Conservation (phyloP, 2,329 filamentous ascomycete species). For the Trichoderma brevicompactum region DNA sequence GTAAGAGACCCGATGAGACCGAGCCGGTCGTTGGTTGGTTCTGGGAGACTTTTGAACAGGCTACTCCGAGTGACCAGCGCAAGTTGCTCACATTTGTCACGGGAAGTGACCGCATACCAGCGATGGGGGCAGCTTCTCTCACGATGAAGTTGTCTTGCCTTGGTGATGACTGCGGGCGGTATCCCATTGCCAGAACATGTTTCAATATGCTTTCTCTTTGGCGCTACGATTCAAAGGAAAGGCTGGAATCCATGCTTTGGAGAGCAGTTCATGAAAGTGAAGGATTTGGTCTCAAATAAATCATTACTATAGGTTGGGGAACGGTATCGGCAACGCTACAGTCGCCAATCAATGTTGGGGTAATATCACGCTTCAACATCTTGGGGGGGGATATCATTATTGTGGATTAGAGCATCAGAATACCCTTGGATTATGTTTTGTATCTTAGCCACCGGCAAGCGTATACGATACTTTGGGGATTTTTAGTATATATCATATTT, state of each 20-base stretch:
- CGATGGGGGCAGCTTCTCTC: conserved; percentile 80
- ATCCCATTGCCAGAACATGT: conserved; percentile 85
- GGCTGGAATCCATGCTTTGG: conserved; percentile 76
- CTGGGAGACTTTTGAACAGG: conserved; percentile 77
- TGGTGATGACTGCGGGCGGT: conserved; percentile 73
- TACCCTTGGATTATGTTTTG: conserved; percentile 9
- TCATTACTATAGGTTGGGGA: not conserved
- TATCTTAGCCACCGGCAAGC: not conserved
- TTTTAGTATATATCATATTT: conserved; percentile 25
- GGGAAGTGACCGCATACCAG: conserved; percentile 86
- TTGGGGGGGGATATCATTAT: not conserved
- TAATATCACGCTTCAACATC: not conserved
- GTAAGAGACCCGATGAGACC: conserved; percentile 55
- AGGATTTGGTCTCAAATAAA: conserved; percentile 84
- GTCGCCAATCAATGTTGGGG: not conserved
- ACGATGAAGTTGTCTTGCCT: conserved; percentile 76
- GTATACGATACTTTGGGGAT: not conserved
- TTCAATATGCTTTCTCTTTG: conserved; percentile 85
- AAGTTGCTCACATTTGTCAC: conserved; percentile 86
- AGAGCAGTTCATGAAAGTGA: conserved; percentile 86
- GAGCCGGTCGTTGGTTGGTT: conserved; percentile 82
- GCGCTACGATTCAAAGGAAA: conserved; percentile 68
- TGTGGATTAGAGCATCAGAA: not conserved
- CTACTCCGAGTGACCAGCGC: conserved; percentile 70
- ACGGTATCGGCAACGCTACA: not conserved